A percentile compares a stretch with the other conserved stretches of the same genome.
phyloP scores from a whole-genome alignment of 257 asterid species.

The Leptodermis oblonga region DNA sequence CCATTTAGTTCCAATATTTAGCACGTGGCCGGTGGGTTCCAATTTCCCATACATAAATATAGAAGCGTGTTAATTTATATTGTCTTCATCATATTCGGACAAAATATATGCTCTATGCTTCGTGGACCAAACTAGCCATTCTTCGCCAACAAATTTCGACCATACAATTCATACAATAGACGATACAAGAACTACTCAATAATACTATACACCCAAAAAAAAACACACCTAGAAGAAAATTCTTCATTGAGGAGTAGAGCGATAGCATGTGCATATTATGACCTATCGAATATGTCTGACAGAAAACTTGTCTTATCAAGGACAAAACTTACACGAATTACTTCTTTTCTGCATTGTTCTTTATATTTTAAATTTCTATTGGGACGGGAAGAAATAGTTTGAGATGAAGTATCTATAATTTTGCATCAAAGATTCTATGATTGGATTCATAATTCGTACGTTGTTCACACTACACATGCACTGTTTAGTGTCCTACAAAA shows the following conservation, averaged over 20 bases:
- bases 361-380: too few species aligned
- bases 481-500: background rate
- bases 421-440: constrained; percentile 4
- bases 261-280: too few species aligned
- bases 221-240: background rate
- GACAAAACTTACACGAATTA: too few species aligned
- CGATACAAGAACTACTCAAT: too few species aligned
- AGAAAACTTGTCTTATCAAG: too few species aligned
- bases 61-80: background rate
- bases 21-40: constrained; percentile 22
- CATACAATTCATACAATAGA: too few species aligned
- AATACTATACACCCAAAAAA: background rate
- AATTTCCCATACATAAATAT: too few species aligned
- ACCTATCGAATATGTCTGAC: too few species aligned
- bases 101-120: constrained; percentile 3
- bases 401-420: constrained; percentile 12
- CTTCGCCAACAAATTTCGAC: background rate
- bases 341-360: too few species aligned
- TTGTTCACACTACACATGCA: constrained; percentile 6
- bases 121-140: constrained; percentile 13
- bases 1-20: background rate
- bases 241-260: too few species aligned
- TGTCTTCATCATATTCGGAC: constrained; percentile 15
- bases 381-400: too few species aligned
- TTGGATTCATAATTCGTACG: background rate